These are phyloP conservation scores for Curvularia hawaiiensis DNA, from an alignment of 2,329 filamentous ascomycete species.

Conservation along the genomic window DNA sequence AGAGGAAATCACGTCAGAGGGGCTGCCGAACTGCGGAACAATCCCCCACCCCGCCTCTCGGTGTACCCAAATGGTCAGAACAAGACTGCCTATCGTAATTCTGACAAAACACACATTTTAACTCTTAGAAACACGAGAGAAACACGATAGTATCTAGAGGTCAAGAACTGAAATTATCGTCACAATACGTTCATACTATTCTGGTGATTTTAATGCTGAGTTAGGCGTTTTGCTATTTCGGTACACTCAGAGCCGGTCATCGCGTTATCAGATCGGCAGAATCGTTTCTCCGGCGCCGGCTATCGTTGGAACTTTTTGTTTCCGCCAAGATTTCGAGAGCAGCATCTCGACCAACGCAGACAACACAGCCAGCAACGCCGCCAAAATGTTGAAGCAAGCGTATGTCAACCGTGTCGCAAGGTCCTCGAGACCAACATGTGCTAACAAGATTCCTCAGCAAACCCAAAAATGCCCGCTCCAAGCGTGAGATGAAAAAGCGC, in stretches of 20 bases:
- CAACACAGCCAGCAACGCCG: slow-evolving; percentile 12
- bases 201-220: no score
- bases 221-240: no score
- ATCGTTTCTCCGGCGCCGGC: slow-evolving; percentile 17
- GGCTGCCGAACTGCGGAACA: slow-evolving; percentile 17
- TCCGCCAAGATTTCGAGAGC: slow-evolving; percentile 30
- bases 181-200: no score
- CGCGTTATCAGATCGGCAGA: slow-evolving; percentile 18
- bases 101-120: no score
- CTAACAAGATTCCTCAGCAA: slow-evolving; percentile 53
- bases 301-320: slow-evolving; percentile 18
- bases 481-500: slow-evolving; percentile 91
- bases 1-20: slow-evolving; percentile 17
- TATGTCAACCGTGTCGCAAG: slow-evolving; percentile 17
- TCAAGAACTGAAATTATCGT: no score
- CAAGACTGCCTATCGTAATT: no score
- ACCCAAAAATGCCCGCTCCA: slow-evolving; percentile 84
- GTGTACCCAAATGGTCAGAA: no score
- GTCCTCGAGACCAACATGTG: rapidly evolving
- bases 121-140: no score
- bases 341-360: slow-evolving; percentile 4
- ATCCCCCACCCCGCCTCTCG: not conserved
- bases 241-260: slow-evolving; percentile 3
- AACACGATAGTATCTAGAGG: no score
- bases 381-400: slow-evolving; percentile 42